Evolutionary conservation across 768 basidiomycete species (phyloP), one percentile per base, ranked within the genome.

Genomic region (Mrakia gelida): DNA sequence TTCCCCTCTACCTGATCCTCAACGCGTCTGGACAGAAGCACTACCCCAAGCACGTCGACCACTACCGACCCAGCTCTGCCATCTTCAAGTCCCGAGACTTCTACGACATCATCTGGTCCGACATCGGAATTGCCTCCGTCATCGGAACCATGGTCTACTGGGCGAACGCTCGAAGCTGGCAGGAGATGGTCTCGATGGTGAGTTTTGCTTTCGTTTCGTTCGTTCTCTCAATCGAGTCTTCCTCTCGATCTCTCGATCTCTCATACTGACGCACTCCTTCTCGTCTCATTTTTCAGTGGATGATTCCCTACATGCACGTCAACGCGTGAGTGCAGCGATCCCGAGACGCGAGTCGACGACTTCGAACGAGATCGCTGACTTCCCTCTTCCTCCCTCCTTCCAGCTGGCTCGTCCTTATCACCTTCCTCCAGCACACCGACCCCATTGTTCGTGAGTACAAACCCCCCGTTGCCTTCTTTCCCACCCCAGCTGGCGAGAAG

Each of bases 381-480:
- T 32, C 30, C 32, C 72, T n/a, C 43, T 49, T n/a, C 7, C 72
- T 38, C n/a, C 2, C 72, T 26, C 3, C 72, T 8, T 93, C 87
- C 92, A 94, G 59, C 87, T 97, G 94, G 94, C 88, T 98, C 74
- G 93, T 98, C 79, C 82, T 95, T 81, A 96, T 98, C 87, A 98
- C 95, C 28, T 98, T 94, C 92, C 88, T 98, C 73, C 96, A 99
- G 86, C 96, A 99, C 87, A 98, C 96, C 81, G 96, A 98, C 86
- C 94, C 95, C n/a, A 84, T 92, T 67, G 89, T 98, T 68, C 95
- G 71, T 68, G 45, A 74, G 71, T 78, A 73, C 10, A 45, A 41
- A 13, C 56, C 10, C 18, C 32, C 15, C 6, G 26, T 43, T 18
- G 34, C 8, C 34, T 8, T 62, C 32, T 41, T 10, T 49, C 38